These are phyloP conservation scores for Cunninghamia lanceolata DNA, from an alignment of 75 land plant genomes.

Conservation along the genomic window DNA sequence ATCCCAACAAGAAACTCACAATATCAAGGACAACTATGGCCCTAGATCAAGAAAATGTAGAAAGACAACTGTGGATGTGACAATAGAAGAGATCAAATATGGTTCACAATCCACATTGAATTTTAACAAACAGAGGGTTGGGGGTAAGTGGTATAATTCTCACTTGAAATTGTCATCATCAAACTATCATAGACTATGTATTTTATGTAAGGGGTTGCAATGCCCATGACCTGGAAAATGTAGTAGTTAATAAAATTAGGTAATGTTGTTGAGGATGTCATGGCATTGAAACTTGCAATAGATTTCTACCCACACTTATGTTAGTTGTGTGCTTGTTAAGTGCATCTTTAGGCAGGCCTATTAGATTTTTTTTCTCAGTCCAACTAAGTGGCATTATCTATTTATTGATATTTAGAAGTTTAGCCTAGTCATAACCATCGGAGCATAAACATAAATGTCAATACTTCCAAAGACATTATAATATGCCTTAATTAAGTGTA, in stretches of 20 bases:
- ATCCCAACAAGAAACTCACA: no score
- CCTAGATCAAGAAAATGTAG: no score
- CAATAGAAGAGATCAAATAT: no score
- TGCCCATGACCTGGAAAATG: constrained; percentile 31
- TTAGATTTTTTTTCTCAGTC: not conserved
- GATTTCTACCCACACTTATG: constrained; percentile 56
- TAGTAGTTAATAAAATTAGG: constrained; percentile 9
- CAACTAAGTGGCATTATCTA: not conserved
- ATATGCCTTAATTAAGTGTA: not conserved
- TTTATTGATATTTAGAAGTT: not conserved
- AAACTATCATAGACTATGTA: constrained; percentile 51
- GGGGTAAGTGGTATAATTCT: constrained; percentile 74
- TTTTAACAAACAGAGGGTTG: no score
- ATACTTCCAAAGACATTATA: not conserved
- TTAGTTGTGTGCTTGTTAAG: constrained; percentile 13
- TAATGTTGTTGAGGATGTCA: constrained; percentile 40
- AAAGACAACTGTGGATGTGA: no score
- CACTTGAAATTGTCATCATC: constrained; percentile 48
- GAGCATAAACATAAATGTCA: not conserved
- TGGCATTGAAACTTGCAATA: constrained; percentile 33
- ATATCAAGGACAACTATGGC: no score
- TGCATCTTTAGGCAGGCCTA: not conserved
- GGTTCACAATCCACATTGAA: no score
- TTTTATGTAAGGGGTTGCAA: constrained; percentile 89
- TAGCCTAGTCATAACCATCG: not conserved